phyloP scores from a whole-genome alignment of 805 yeast species.

The Wickerhamomyces xylosicus region DNA sequence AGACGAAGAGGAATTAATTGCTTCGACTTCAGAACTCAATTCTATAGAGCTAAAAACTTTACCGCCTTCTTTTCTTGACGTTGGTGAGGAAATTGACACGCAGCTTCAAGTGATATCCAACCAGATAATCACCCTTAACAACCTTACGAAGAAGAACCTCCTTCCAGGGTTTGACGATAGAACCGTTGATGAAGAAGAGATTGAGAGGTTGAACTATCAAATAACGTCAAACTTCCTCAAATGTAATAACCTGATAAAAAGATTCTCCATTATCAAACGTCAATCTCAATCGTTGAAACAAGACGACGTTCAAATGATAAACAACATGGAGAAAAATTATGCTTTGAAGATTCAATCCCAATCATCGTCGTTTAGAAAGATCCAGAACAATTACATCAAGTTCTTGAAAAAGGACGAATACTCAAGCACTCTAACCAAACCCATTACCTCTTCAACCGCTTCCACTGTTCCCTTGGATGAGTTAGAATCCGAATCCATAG shows the following conservation, averaged over 20 bases:
- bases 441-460: conserved; percentile 15
- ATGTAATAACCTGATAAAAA: conserved; percentile 68
- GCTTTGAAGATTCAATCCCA: conserved; percentile 77
- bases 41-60: conserved; percentile 50
- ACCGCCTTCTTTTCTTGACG: conserved; percentile 73
- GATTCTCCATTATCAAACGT: conserved; percentile 37
- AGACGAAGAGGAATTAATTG: conserved; percentile 22
- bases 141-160: conserved; percentile 69
- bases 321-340: conserved; percentile 73
- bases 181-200: conserved; percentile 60
- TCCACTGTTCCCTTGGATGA: conserved; percentile 15
- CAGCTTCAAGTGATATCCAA: conserved; percentile 40
- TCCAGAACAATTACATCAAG: conserved; percentile 84
- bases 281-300: conserved; percentile 17
- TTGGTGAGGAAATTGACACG: conserved; percentile 62
- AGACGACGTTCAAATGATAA: conserved; percentile 54
- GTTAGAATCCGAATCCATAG: conserved; percentile 30
- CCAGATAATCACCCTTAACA: conserved; percentile 50
- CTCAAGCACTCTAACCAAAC: conserved; percentile 34
- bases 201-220: conserved; percentile 66
- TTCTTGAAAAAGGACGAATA: conserved; percentile 75
- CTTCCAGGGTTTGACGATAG: conserved; percentile 86
- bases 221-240: conserved; percentile 71
- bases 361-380: conserved; percentile 68
- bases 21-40: conserved; percentile 14